Base-by-base conservation (phyloP, 805 yeast species). In the Candida alai region DNA sequence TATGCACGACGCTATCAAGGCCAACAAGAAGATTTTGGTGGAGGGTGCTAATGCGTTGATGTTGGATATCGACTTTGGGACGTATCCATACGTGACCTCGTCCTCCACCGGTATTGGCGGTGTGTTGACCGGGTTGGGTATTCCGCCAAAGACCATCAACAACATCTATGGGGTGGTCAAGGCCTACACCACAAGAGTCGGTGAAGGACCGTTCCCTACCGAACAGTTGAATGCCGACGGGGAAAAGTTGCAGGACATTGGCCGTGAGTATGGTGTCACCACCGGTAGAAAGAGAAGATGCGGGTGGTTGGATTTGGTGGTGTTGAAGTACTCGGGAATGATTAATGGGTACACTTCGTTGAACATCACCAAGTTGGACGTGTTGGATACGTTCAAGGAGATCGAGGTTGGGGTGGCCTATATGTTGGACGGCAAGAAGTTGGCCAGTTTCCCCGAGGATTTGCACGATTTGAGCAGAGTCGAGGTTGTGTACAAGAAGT, bases 231-330 rank as follows among this genome's bases (percentile, higher is more conserved):
- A 90, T 60, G 79, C 67, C 23, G 77, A 69, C 30, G 98, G 98
- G 54, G 95, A 84, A 52, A 76, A 78, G 46, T 72, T 93, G 56
- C 98, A 93, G 62, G 65, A 72, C 28, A 85, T 93, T 43, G 98
- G 98, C 53, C 95, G 89, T 39, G 98, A 93, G 66, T 85, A 58
- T 53, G 98, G 98, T 65, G 98, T 93, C 49, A 93, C 98, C 44
- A 93, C 98, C 23, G 98, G 98, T 48, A 82, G 98, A 70, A 88
- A 89, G 75, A 84, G 98, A 73, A 81, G 98, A 68, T 93, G 98
- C 63, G 98, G 98, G 38, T 93, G 98, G 98, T 78, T 93, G 56
- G 98, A 93, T 65, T 71, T 93, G 51, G 97, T 93, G 16, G 96
- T 93, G 18, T 70, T 93, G 62, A 85, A 84, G 61, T 90, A 93